phyloP scores from a whole-genome alignment of 352 stramenopile genomes.

The Phytophthora macrochlamydospora region DNA sequence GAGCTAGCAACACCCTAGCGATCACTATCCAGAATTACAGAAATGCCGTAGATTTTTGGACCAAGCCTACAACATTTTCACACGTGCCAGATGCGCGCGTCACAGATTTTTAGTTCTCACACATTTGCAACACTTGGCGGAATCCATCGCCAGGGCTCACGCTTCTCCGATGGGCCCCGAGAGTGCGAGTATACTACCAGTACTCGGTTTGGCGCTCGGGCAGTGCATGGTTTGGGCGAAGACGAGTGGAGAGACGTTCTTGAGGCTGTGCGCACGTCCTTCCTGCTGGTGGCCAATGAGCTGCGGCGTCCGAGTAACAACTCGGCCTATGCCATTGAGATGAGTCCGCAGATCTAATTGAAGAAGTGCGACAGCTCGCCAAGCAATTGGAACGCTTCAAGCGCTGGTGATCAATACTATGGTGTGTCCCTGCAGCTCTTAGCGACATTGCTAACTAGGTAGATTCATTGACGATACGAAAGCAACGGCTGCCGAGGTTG shows the following conservation, averaged over 20 bases:
- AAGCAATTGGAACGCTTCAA: constrained; percentile 3
- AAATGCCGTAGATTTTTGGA: too few relatives aligned
- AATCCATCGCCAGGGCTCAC: too few relatives aligned
- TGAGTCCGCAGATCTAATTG: neutral
- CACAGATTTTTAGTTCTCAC: too few relatives aligned
- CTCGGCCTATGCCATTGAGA: neutral
- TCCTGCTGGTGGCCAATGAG: too few relatives aligned
- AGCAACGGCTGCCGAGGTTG: constrained; percentile 10
- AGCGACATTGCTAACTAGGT: too few relatives aligned
- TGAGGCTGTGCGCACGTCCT: constrained; percentile 51
- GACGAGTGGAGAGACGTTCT: constrained; percentile 53
- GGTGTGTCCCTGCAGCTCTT: neutral
- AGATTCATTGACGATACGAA: neutral
- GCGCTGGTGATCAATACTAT: constrained; percentile 2
- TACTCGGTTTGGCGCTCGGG: constrained; percentile 26
- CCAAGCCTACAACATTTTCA: too few relatives aligned
- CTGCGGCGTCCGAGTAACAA: constrained; percentile 4
- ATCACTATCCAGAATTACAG: too few relatives aligned
- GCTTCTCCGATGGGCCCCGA: too few relatives aligned
- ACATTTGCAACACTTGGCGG: too few relatives aligned
- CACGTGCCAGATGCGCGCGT: too few relatives aligned
- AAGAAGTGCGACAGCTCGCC: constrained; percentile 10
- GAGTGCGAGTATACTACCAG: too few relatives aligned
- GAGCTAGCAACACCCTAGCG: too few relatives aligned
- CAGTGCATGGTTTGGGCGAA: constrained; percentile 33